Conservation (phyloP, 202 grass and related monocot genomes). For the Alloteropsis angusta region DNA sequence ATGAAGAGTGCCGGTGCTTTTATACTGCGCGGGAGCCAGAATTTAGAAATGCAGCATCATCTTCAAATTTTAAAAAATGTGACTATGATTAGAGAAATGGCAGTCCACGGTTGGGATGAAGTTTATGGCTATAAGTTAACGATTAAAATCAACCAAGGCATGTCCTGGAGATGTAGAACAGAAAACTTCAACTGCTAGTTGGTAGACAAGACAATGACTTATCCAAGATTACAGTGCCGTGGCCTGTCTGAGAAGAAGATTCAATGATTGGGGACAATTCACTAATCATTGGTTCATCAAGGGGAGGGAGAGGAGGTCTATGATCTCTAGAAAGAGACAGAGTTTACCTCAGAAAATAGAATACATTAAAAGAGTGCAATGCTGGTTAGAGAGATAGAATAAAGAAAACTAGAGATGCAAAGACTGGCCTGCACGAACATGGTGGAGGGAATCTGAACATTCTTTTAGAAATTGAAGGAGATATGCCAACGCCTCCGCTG, state of each 20-base stretch:
- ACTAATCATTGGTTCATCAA: conserved; percentile 37
- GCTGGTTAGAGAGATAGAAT: conserved; percentile 28
- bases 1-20: conserved; percentile 31
- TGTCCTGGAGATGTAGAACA: background rate
- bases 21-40: conserved; percentile 36
- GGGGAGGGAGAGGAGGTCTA: conserved; percentile 23
- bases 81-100: conserved; percentile 29
- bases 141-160: background rate
- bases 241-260: conserved; percentile 15
- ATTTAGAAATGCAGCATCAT: conserved; percentile 15
- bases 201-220: conserved; percentile 41
- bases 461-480: conserved; percentile 17
- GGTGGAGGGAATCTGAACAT: conserved; percentile 36
- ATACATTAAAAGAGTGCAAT: conserved; percentile 21
- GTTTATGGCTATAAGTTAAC: conserved; percentile 5
- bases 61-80: conserved; percentile 16
- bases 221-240: conserved; percentile 32
- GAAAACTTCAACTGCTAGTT: conserved; percentile 43
- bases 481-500: background rate
- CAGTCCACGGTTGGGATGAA: conserved; percentile 34
- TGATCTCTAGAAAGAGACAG: conserved; percentile 22
- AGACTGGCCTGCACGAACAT: conserved; percentile 53
- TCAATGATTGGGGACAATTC: conserved; percentile 39
- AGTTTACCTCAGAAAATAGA: conserved; percentile 23
- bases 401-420: conserved; percentile 16